Evolutionary conservation across 2,329 filamentous ascomycete genomes (phyloP).

Genomic region (Septoria petroselini): DNA sequence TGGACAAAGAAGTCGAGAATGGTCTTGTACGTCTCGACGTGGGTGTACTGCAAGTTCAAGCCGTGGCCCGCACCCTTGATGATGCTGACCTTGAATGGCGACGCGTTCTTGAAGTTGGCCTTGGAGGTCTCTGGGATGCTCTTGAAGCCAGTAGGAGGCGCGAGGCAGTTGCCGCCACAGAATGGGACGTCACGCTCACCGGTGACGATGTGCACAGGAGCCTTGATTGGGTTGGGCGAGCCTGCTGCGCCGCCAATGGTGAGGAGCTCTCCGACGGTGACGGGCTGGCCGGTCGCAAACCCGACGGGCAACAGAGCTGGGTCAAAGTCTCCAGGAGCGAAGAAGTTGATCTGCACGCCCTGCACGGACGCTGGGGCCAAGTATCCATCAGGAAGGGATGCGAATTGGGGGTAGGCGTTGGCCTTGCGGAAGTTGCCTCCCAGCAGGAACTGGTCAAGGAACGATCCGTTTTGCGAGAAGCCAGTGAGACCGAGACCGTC

Average conservation of each 20-base stretch:
- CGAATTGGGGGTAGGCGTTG: conserved; percentile 32
- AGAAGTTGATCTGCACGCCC: conserved; percentile 52
- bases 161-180: conserved; percentile 60
- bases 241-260: conserved; percentile 48
- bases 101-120: conserved; percentile 44
- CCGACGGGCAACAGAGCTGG: conserved; percentile 50
- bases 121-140: conserved; percentile 48
- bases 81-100: conserved; percentile 52
- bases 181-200: conserved; percentile 54
- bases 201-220: conserved; percentile 59
- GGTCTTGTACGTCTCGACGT: conserved; percentile 31
- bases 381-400: conserved; percentile 51
- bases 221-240: conserved; percentile 44
- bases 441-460: conserved; percentile 38
- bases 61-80: conserved; percentile 49
- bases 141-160: conserved; percentile 40
- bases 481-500: conserved; percentile 61
- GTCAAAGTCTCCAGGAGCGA: conserved; percentile 54
- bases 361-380: conserved; percentile 48
- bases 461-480: conserved; percentile 52
- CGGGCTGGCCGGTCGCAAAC: conserved; percentile 53
- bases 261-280: conserved; percentile 58
- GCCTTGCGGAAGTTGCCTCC: conserved; percentile 37
- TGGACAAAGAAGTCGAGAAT: conserved; percentile 34
- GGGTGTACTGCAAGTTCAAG: conserved; percentile 37